A percentile compares a stretch with the other conserved stretches of the same genome.
Conservation (phyloP, 148 eudicot genomes). For the Dianthus caryophyllus region DNA sequence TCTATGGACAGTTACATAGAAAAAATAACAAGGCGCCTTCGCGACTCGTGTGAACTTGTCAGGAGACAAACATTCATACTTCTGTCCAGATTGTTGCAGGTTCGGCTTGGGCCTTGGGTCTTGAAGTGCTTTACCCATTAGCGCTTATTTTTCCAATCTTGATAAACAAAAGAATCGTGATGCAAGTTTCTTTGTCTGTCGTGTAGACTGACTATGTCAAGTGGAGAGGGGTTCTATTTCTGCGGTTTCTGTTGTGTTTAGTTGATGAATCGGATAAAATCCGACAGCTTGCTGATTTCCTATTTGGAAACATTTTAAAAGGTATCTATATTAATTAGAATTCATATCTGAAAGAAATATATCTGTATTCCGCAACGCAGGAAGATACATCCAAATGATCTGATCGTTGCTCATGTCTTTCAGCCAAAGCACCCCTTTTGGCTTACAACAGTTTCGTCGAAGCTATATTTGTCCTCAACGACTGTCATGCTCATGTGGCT, state of each 20-base stretch:
- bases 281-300: slow-evolving; percentile 82
- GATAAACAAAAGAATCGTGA: slow-evolving; percentile 10
- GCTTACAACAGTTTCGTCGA: slow-evolving; percentile 98
- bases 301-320: slow-evolving; percentile 90
- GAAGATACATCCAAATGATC: neutral
- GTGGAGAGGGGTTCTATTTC: slow-evolving; percentile 95
- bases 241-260: slow-evolving; percentile 75
- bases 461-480: slow-evolving; percentile 87
- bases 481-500: slow-evolving; percentile 62
- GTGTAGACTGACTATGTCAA: slow-evolving; percentile 94
- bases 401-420: slow-evolving; percentile 23
- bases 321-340: slow-evolving; percentile 32
- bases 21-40: slow-evolving; percentile 88
- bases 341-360: neutral
- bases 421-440: slow-evolving; percentile 95
- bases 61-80: slow-evolving; percentile 92
- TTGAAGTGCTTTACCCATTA: neutral
- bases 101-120: slow-evolving; percentile 17
- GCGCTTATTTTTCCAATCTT: neutral
- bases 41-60: slow-evolving; percentile 91
- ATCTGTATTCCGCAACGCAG: neutral
- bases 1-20: slow-evolving; percentile 62
- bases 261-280: slow-evolving; percentile 92
- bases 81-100: slow-evolving; percentile 90
- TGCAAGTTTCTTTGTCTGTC: slow-evolving; percentile 12